Percentiles rank a stretch among this genome's conserved stretches.
These are phyloP conservation scores for Rubroboletus satanas DNA, from an alignment of 768 basidiomycete genomes.

Conservation along the genomic window DNA sequence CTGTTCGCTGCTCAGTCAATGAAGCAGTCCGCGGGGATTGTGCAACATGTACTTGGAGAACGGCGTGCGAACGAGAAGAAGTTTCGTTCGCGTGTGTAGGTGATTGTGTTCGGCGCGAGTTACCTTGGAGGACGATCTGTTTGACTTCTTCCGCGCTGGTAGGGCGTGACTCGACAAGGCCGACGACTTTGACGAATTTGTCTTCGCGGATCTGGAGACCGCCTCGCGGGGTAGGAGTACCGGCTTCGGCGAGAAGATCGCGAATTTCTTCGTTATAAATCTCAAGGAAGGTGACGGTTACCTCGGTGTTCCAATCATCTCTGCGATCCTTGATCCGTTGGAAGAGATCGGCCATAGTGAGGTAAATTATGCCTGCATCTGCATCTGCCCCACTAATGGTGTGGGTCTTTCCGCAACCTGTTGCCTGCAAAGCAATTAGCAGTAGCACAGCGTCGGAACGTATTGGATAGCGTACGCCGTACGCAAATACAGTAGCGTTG, in stretches of 20 bases:
- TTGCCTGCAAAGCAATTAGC: conserved; percentile 59
- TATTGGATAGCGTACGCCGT: conserved; percentile 67
- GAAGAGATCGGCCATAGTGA: conserved; percentile 97
- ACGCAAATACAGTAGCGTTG: conserved; percentile 97
- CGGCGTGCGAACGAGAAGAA: conserved; percentile 95
- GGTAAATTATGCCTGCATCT: conserved; percentile 92
- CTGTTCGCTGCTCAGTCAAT: conserved; percentile 73
- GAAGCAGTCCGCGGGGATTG: conserved; percentile 84
- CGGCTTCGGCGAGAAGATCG: conserved; percentile 81
- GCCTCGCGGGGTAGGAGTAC: conserved; percentile 61
- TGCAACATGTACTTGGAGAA: conserved; percentile 91
- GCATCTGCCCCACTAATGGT: conserved; percentile 90
- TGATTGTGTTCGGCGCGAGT: conserved; percentile 84
- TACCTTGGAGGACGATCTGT: conserved; percentile 86
- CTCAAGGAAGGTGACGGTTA: conserved; percentile 93
- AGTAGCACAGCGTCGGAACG: neutral
- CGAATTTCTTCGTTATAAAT: conserved; percentile 99
- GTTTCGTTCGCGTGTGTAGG: conserved; percentile 96
- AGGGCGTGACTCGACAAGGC: conserved; percentile 79
- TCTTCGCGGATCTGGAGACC: conserved; percentile 94
- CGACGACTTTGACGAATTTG: conserved; percentile 86
- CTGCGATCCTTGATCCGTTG: conserved; percentile 83
- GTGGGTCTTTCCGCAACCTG: conserved; percentile 99
- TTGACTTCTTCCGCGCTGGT: conserved; percentile 89
- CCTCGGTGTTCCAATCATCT: conserved; percentile 82